Conservation (phyloP, 2,329 filamentous ascomycete species). For the Penicillium decumbens region DNA sequence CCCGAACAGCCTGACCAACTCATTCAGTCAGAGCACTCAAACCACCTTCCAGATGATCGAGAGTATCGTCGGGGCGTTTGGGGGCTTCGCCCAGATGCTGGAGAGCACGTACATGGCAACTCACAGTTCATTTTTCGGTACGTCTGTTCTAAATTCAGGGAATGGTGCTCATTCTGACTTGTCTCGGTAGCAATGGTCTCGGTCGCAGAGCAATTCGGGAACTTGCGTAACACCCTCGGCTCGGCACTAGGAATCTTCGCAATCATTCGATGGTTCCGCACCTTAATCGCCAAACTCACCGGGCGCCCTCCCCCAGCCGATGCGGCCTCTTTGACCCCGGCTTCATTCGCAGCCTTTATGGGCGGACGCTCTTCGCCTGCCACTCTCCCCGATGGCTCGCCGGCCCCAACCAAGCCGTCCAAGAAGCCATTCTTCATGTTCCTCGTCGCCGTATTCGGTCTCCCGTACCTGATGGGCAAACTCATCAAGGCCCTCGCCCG, state of each 20-base stretch:
- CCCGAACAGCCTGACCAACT: slow-evolving; percentile 88
- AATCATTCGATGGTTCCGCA: slow-evolving; percentile 88
- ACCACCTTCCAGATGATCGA: slow-evolving; percentile 98
- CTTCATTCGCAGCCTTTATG: slow-evolving; percentile 85
- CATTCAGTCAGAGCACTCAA: slow-evolving; percentile 90
- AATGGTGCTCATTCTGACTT: slow-evolving; percentile 14
- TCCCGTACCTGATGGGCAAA: slow-evolving; percentile 96
- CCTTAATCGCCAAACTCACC: slow-evolving; percentile 84
- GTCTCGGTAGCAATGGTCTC: slow-evolving; percentile 80
- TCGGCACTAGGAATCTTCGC: slow-evolving; percentile 95
- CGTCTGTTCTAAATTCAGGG: slow-evolving; percentile 32
- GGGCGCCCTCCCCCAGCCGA: slow-evolving; percentile 86
- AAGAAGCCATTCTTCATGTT: slow-evolving; percentile 97
- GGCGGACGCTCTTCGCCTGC: slow-evolving; percentile 53
- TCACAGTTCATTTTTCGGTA: slow-evolving; percentile 97
- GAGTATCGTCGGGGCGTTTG: slow-evolving; percentile 92
- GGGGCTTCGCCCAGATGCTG: slow-evolving; percentile 97
- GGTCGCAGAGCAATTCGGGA: slow-evolving; percentile 94
- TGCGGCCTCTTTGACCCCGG: slow-evolving; percentile 78
- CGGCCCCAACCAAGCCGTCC: slow-evolving; percentile 67
- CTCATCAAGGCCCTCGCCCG: slow-evolving; percentile 80
- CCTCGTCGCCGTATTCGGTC: slow-evolving; percentile 84
- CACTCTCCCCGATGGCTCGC: slow-evolving; percentile 60
- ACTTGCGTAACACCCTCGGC: slow-evolving; percentile 85
- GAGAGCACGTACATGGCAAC: slow-evolving; percentile 99